Evolutionary conservation across 192 early-diverging fungal genomes (phyloP), one percentile per base, ranked within the genome.

Genomic region (Coemansia furcata): DNA sequence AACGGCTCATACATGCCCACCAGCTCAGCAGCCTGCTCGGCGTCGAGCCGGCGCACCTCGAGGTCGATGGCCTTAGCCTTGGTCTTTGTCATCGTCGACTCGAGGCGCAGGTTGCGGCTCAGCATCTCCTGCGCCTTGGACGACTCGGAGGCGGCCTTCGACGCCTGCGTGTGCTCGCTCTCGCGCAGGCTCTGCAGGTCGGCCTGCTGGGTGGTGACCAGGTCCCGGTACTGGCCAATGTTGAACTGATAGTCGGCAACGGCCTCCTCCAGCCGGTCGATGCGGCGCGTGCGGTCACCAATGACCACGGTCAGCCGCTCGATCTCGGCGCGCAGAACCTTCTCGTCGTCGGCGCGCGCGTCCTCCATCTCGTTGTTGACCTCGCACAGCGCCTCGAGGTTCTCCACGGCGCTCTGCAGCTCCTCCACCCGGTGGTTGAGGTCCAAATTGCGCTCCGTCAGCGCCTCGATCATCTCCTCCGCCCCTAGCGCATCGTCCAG

Each of bases 341-440:
- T 89, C 72, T 94, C 91, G 26, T 91, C 93, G 55, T 95, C 90
- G 4, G 94, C 85, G 66, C 96, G 95, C 66, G 90, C 92, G 69
- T 95, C 94, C 73, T 98, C 96, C 68, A 97, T 79, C 76, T 97
- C 94, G 66, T 98, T 94, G 71, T 90, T 93, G 49, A 97, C 77
- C 66, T 92, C 92, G 74, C 92, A 92, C 42, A 98, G 83, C 6
- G 91, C 90, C 77, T 98, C 95, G 37, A 98, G 82, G 73, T 93
- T 95, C 60, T 94, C 94, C 37, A 96, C 86, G 0, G 76, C 83
- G 37, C 75, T 84, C 59, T 88, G 87, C 85, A 92, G 75, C 60
- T 97, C 92, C 60, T 96, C 94, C 33, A 88, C 80, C 61, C 74
- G 67, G 55, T 90, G 90, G 37, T 83, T 87, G 15, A 95, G 80